phyloP scores from a whole-genome alignment of 768 basidiomycete genomes.

The Leccinum arenicola region DNA sequence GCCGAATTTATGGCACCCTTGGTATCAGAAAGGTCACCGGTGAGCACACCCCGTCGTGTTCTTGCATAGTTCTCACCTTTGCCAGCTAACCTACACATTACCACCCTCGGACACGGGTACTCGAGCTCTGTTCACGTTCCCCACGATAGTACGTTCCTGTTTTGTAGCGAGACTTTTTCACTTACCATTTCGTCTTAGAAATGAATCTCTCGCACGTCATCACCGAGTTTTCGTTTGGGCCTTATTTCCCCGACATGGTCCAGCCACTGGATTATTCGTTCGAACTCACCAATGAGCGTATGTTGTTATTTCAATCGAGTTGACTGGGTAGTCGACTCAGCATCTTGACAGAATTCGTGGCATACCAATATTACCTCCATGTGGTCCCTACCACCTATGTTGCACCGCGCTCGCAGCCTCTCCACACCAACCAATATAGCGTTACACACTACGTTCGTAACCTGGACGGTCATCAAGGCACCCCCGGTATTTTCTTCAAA shows the following conservation, averaged over 20 bases:
- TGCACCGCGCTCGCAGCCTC: constrained; percentile 59
- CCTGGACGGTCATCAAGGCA: constrained; percentile 70
- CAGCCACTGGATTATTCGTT: constrained; percentile 94
- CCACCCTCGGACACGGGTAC: constrained; percentile 94
- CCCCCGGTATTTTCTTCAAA: constrained; percentile 98
- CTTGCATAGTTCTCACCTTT: background rate
- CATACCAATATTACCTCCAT: constrained; percentile 93
- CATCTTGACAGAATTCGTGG: constrained; percentile 63
- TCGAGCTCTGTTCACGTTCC: constrained; percentile 83
- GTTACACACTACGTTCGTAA: constrained; percentile 89
- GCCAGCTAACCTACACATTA: constrained; percentile 90
- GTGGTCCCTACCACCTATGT: constrained; percentile 96
- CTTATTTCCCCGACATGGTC: constrained; percentile 91
- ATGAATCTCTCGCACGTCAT: constrained; percentile 98
- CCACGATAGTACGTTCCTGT: constrained; percentile 62
- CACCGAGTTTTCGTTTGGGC: constrained; percentile 95
- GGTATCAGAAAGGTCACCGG: constrained; percentile 88
- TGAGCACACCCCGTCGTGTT: constrained; percentile 22
- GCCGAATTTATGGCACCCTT: constrained; percentile 82
- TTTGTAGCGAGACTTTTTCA: background rate
- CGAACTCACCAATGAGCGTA: constrained; percentile 69
- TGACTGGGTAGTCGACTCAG: background rate
- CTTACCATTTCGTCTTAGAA: constrained; percentile 41
- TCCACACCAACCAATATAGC: constrained; percentile 84
- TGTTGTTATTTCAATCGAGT: background rate